Base-by-base conservation (phyloP, 495 filamentous ascomycete genomes). In the Daldinia caldariorum region DNA sequence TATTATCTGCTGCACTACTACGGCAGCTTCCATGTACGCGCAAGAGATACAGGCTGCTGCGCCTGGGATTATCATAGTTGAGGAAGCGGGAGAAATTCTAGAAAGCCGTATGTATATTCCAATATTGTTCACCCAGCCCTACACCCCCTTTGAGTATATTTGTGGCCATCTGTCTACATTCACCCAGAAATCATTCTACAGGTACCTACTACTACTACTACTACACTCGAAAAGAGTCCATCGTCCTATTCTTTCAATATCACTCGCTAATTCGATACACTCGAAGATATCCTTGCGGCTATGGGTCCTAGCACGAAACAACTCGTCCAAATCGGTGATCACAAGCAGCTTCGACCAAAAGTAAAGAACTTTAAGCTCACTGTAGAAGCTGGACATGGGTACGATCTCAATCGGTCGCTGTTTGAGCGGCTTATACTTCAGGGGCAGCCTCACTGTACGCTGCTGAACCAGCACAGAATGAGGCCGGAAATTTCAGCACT, bases 1-100 rank as follows among this genome's bases (percentile, higher is more conserved):
- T 6, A 85, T 96, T 18, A 89, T 96, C 47, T 90, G 83, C 0
- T 92, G 90, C 71, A 94, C 91, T 1, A 94, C 92, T 0, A 94
- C 89, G 0, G 90, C 79, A 3, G 90, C 91, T 0, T 91, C 92
- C 3, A 92, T 85, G 74, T 85, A 90, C 64, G 68, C 79, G 3
- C 69, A 82, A 7, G 80, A 86, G 34, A 75, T 94, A 7, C 80
- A 81, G 47, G 76, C 77, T 4, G 84, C 85, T 4, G 61, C 58
- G 0, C 86, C 87, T 0, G 85, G 85, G 16, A 79, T 90, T 6
- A 71, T 92, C 26, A 70, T 94, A 0, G 85, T 93, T 0, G 92
- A 95, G 73, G 92, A 95, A 70, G 91, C 91, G 3, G 91, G 92
- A 6, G 92, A 95, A 69, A 91, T 94, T 26, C 76, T 94, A 1